phyloP scores from a whole-genome alignment of 768 basidiomycete species.

The Collybia mongolica region DNA sequence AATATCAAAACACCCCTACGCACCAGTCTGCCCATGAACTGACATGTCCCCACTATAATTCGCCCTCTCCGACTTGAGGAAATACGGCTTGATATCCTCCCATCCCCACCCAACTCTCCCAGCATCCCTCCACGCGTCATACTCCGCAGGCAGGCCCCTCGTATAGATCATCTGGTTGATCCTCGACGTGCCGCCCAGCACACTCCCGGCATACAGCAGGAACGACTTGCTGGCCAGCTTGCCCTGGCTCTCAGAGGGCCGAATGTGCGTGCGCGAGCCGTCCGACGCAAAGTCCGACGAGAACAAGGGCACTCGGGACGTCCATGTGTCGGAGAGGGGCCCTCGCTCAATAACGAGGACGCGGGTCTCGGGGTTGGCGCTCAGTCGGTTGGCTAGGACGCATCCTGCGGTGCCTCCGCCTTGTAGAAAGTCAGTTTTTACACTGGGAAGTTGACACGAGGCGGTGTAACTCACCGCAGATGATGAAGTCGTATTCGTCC shows the following conservation, averaged over 20 bases:
- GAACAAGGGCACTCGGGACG: slow-evolving; percentile 28
- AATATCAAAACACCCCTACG: neutral
- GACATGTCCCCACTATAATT: slow-evolving; percentile 1
- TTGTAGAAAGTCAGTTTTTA: neutral
- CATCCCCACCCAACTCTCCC: slow-evolving; percentile 28
- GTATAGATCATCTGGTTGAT: slow-evolving; percentile 29
- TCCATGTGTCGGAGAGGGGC: slow-evolving; percentile 24
- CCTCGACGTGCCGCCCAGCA: slow-evolving; percentile 25
- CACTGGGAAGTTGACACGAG: neutral
- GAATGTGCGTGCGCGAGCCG: slow-evolving; percentile 14
- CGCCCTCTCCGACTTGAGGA: slow-evolving; percentile 20
- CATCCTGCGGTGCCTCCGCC: slow-evolving; percentile 39
- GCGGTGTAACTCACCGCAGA: slow-evolving; percentile 4
- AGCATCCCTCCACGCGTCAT: slow-evolving; percentile 21
- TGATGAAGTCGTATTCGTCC: slow-evolving; percentile 12
- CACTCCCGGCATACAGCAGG: slow-evolving; percentile 21
- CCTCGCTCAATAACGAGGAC: slow-evolving; percentile 38
- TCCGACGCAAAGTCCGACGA: slow-evolving; percentile 23
- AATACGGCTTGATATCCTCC: slow-evolving; percentile 22
- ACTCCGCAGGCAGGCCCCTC: slow-evolving; percentile 25
- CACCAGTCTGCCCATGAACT: slow-evolving; percentile 9
- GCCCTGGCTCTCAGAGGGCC: slow-evolving; percentile 13
- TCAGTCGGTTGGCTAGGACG: slow-evolving; percentile 35
- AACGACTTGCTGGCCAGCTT: slow-evolving; percentile 9
- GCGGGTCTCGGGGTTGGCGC: slow-evolving; percentile 21